phyloP scores from a whole-genome alignment of 441 rosid species.

The Corymbia citriodora region DNA sequence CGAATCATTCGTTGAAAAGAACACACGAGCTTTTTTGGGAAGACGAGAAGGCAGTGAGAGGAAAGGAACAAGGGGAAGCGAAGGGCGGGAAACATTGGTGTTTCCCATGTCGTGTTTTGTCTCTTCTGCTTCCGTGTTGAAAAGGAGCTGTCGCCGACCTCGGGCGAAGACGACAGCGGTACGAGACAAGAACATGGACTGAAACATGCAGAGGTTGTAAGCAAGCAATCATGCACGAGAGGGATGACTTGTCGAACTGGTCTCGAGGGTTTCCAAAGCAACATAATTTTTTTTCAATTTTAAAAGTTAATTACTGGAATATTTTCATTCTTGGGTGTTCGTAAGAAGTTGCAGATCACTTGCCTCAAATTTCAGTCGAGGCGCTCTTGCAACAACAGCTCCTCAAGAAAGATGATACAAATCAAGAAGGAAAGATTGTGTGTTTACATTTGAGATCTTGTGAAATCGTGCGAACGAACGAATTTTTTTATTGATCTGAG shows the following conservation, averaged over 20 bases:
- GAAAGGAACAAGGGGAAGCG: not conserved
- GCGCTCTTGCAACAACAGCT: not conserved
- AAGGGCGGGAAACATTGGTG: not conserved
- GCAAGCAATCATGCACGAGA: not conserved
- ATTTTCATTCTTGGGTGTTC: not conserved
- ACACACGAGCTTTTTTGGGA: not conserved
- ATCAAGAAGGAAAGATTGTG: not conserved
- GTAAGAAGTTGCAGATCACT: not conserved
- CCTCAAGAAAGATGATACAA: not conserved
- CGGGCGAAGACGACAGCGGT: not conserved
- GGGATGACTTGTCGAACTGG: not conserved
- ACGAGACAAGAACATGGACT: not conserved
- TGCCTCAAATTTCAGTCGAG: not conserved
- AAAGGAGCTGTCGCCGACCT: not conserved
- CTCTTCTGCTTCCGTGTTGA: not conserved
- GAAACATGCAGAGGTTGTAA: not conserved
- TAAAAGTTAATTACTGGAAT: not conserved
- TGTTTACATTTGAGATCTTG: accelerated
- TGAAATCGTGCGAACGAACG: accelerated
- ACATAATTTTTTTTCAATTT: not conserved
- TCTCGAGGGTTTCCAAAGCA: not conserved
- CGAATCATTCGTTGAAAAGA: not conserved
- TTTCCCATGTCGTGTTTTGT: not conserved
- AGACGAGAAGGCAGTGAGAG: not conserved
- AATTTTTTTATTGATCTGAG: not conserved